Conservation (phyloP, 306 rosid genomes). For the Casuarina glauca region DNA sequence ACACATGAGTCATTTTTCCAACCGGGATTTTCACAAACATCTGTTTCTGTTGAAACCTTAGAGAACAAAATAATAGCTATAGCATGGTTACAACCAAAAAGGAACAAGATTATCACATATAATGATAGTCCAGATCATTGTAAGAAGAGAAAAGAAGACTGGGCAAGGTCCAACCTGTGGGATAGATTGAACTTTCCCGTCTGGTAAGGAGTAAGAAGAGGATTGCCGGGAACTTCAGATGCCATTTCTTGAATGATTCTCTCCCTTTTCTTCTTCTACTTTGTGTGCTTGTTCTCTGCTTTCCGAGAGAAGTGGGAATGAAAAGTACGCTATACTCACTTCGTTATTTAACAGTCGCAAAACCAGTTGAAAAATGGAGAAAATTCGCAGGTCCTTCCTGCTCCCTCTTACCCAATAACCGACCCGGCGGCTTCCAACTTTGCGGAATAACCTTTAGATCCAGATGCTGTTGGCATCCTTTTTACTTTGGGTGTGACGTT, state of each 20-base stretch:
- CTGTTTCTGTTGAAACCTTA: neutral
- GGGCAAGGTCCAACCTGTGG: neutral
- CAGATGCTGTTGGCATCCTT: no score
- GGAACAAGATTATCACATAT: neutral
- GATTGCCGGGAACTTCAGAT: neutral
- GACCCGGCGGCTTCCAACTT: no score
- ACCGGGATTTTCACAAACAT: neutral
- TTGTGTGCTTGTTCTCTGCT: neutral
- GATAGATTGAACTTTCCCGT: conserved; percentile 1
- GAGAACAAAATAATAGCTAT: neutral
- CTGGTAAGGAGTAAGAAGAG: conserved; percentile 11
- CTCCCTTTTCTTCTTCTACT: neutral
- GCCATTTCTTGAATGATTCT: neutral
- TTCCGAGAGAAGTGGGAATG: neutral
- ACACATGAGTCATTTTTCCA: neutral
- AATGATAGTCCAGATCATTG: neutral
- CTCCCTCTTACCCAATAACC: no score
- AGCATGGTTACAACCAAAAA: neutral
- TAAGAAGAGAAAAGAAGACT: neutral
- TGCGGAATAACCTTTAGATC: no score
- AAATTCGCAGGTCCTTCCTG: neutral
- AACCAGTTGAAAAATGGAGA: neutral
- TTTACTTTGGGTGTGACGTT: no score
- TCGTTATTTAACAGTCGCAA: neutral
- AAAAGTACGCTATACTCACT: neutral